Evolutionary conservation across 148 eudicot species (phyloP), one percentile per base, ranked within the genome.

Genomic region (Talinum fruticosum): DNA sequence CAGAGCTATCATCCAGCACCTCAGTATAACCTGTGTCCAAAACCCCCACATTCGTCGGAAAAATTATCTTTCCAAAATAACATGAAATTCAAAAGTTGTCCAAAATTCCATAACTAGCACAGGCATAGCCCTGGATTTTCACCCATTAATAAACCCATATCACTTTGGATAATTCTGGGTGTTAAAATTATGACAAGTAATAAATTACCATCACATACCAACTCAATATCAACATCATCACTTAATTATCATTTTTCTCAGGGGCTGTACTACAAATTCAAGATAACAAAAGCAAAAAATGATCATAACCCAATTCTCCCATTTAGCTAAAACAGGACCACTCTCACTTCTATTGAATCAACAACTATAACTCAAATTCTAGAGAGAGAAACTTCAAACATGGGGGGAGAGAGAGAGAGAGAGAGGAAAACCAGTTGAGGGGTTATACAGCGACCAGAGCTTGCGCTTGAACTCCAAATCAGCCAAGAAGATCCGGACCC

Each of bases 401-500:
- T 2, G 21, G 3, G 2, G 59, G 19, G 3, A 24, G 37, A 73
- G 37, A 32, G 12, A 59, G 18, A 21, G 53, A 47, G 41, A 75
- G 21, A 61, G 21, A 41, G n/a, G 69, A 3, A 24, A 28, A 90
- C 97, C 98, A 44, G 96, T 91, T 18, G 71, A 24, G 24, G 96
- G 90, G 81, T 93, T 90, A 78, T 93, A 93, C 35, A 90, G 74
- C 15, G 97, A 91, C 97, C 92, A 91, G 23, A 90, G 80, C 83
- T 85, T 88, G 84, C 83, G 80, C 87, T 78, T 90, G 83, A 93
- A 93, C 90, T 88, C 91, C 82, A 91, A 87, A 74, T 92, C 94
- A 77, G 98, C 98, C 36, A 93, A 85, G 70, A 89, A 83, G 32
- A 93, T 82, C 72, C 98, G 80, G 64, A 93, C 98, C 98, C 98